phyloP scores from a whole-genome alignment of 2,329 filamentous ascomycete genomes.

The Aureobasidium sp. region DNA sequence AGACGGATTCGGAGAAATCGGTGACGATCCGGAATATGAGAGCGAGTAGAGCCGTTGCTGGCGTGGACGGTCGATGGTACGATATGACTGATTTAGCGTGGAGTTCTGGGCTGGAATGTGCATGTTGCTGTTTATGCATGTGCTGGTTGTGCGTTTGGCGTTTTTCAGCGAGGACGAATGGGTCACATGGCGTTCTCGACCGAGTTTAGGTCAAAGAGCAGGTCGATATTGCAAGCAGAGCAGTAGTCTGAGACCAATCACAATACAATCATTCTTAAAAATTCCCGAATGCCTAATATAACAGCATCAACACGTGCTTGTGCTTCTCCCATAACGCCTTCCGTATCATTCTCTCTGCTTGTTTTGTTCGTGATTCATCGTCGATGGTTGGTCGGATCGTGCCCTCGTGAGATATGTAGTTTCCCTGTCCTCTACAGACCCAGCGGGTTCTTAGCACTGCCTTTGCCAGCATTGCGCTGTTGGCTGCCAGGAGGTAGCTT shows the following conservation, averaged over 20 bases:
- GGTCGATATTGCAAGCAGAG: background rate
- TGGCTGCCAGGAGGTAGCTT: conserved; percentile 17
- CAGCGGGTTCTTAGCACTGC: conserved; percentile 36
- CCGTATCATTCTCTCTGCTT: background rate
- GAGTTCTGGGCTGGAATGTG: conserved; percentile 3
- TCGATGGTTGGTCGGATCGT: background rate
- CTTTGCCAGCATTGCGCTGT: conserved; percentile 27
- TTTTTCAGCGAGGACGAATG: background rate
- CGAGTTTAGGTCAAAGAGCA: background rate
- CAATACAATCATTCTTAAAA: background rate
- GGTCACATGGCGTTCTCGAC: background rate
- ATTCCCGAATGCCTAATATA: background rate
- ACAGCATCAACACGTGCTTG: background rate
- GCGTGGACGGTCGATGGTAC: background rate
- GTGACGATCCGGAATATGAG: conserved; percentile 23
- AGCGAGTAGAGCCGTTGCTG: background rate
- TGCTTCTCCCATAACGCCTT: background rate
- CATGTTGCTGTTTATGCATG: conserved; percentile 2
- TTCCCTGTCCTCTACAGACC: conserved; percentile 27
- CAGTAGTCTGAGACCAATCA: background rate
- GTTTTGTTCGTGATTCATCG: background rate
- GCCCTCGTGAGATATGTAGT: background rate
- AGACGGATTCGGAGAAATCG: conserved; percentile 39
- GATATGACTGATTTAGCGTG: conserved; percentile 14
- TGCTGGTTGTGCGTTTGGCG: background rate